phyloP scores from a whole-genome alignment of 192 early-diverging fungal species.

The Pecoramyces ruminantium region DNA sequence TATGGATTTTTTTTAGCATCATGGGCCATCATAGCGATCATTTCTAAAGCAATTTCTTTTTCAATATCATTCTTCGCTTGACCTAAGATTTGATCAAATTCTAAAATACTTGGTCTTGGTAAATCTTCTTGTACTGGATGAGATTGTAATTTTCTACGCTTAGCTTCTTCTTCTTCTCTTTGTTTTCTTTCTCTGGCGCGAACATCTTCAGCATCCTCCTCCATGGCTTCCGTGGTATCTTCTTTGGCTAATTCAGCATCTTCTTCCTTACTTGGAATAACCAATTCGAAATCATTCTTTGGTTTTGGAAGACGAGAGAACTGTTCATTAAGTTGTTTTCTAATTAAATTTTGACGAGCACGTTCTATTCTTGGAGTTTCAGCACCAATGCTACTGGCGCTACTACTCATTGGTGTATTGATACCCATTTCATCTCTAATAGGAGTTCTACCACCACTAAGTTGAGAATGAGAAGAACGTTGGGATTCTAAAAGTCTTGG shows the following conservation, averaged over 20 bases:
- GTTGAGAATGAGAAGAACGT: constrained; percentile 17
- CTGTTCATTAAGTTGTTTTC: constrained; percentile 50
- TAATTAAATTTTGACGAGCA: constrained; percentile 32
- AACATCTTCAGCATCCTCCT: not conserved
- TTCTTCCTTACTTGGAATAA: constrained; percentile 49
- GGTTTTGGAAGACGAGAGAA: constrained; percentile 65
- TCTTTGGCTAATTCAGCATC: constrained; percentile 5
- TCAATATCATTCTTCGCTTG: not conserved
- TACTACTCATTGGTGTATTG: constrained; percentile 38
- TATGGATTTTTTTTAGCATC: constrained; percentile 1
- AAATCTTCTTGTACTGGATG: not conserved
- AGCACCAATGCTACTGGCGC: constrained; percentile 12
- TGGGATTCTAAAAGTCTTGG: constrained; percentile 57
- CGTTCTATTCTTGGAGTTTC: constrained; percentile 57
- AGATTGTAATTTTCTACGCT: not conserved
- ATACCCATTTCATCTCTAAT: constrained; percentile 28
- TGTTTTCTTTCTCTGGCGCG: not conserved
- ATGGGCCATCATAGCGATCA: not conserved
- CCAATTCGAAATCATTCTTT: constrained; percentile 83
- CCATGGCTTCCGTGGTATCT: not conserved
- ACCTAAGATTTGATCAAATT: not conserved
- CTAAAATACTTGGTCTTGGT: not conserved
- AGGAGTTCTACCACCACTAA: constrained; percentile 8
- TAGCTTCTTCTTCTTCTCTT: not conserved
- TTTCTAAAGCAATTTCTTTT: not conserved